Base-by-base conservation (phyloP, 352 stramenopile genomes). In the Albugo laibachii region DNA sequence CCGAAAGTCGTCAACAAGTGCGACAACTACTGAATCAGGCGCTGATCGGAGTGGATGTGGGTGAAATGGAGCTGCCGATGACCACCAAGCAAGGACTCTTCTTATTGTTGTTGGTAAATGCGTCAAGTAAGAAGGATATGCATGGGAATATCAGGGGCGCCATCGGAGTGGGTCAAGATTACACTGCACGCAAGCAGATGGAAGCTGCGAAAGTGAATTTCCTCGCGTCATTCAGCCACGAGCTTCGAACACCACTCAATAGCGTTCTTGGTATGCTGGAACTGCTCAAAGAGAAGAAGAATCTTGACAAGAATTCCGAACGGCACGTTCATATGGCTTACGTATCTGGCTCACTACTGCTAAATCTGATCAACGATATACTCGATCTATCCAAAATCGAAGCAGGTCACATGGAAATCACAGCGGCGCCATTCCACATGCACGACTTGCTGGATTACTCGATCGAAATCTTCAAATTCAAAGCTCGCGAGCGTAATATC, bases 381-480 rank as follows among this genome's bases (percentile, higher is more conserved):
- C 65, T 92, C 13, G 78, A 92, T 56, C 61, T 91, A 39, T 91
- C 81, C 3, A 87, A 87, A 55, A 94, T 94, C 62, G 84, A 95
- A 66, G 83, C 87, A 15, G 82, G 82, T 0, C 86, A 83, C 57
- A 69, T 80, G 63, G 66, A 85, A 53, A 70, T 91, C 53, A 73
- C 69, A 50, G 61, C 68, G 43, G 69, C 92, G 60, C 76, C 66
- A 48, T 74, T 76, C 52, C 59, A 88, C 53, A 67, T 92, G 63
- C 48, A 80, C 47, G 73, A 81, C 19, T 27, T 72, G 43, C 46
- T 81, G 14, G 75, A 93, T 36, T 79, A 85, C 48, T 76, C 73
- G 16, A 65, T 79, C 35, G 80, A 94, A 40, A 78, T 83, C 44
- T 88, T 94, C 58, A 68, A 79, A 49, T 81, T 80, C 43, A 78